phyloP scores from a whole-genome alignment of 257 asterid genomes.

The Parsonsia alboflavescens region DNA sequence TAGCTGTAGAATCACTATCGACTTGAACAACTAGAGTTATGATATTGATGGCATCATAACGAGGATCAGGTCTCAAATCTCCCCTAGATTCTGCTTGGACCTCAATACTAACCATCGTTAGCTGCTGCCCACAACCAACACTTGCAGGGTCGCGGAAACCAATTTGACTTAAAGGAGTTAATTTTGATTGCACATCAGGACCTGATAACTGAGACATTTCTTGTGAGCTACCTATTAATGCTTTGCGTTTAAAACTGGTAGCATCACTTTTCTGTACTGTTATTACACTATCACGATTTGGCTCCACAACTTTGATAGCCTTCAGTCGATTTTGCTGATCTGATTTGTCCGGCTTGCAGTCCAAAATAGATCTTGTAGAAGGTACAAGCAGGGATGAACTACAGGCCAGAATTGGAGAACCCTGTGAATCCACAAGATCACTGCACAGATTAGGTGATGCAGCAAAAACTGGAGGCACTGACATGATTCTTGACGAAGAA shows the following conservation, averaged over 20 bases:
- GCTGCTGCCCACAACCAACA: slow-evolving; percentile 86
- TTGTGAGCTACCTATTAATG: slow-evolving; percentile 34
- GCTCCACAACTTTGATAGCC: slow-evolving; percentile 25
- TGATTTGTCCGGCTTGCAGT: slow-evolving; percentile 21
- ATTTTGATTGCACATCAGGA: slow-evolving; percentile 62
- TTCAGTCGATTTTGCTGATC: slow-evolving; percentile 28
- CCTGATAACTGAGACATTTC: slow-evolving; percentile 86
- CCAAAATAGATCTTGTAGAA: slow-evolving; percentile 24
- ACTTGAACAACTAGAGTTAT: slow-evolving; percentile 73
- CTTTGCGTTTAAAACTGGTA: slow-evolving; percentile 24
- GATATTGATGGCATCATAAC: slow-evolving; percentile 76
- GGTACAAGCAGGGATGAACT: slow-evolving; percentile 32
- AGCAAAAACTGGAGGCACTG: slow-evolving; percentile 25
- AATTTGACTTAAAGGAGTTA: slow-evolving; percentile 83
- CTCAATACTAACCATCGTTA: slow-evolving; percentile 77
- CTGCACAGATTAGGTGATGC: slow-evolving; percentile 28
- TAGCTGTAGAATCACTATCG: slow-evolving; percentile 47
- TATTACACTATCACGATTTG: slow-evolving; percentile 22
- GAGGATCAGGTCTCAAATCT: slow-evolving; percentile 88
- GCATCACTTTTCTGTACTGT: slow-evolving; percentile 17
- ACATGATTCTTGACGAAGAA: slow-evolving; percentile 19
- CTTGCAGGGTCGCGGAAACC: slow-evolving; percentile 92
- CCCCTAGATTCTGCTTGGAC: slow-evolving; percentile 88
- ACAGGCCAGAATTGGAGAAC: slow-evolving; percentile 38
- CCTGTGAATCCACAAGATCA: slow-evolving; percentile 39